A percentile compares a stretch with the other conserved stretches of the same genome.
Conservation (phyloP, 202 grass and related monocot genomes). For the Miscanthus sacchariflorus region DNA sequence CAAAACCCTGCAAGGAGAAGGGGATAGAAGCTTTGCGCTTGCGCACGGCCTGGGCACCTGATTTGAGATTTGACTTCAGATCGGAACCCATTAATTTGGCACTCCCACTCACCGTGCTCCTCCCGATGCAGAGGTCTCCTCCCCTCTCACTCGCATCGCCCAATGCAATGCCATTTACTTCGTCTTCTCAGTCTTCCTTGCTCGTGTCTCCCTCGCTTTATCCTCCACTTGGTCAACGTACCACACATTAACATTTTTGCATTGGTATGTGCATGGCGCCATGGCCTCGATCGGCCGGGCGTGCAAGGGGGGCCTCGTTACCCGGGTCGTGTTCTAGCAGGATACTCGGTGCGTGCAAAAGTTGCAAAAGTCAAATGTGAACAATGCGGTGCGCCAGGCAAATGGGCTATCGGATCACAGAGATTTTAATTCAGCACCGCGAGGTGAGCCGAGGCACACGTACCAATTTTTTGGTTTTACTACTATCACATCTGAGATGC, state of each 20-base stretch:
- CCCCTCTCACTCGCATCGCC: not conserved
- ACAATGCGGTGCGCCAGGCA: not conserved
- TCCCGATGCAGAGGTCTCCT: constrained; percentile 40
- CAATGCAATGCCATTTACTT: not conserved
- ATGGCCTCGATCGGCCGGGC: not conserved
- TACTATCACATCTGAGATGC: not conserved
- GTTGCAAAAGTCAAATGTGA: not conserved
- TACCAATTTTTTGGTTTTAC: not conserved
- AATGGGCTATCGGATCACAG: too few species aligned
- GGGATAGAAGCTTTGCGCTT: constrained; percentile 42
- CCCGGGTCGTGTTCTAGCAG: not conserved
- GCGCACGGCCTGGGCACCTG: not conserved
- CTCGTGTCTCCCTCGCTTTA: not conserved
- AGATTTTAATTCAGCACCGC: too few species aligned
- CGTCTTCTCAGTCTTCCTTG: not conserved
- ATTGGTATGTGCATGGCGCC: not conserved
- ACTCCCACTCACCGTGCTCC: not conserved
- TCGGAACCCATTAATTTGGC: constrained; percentile 35
- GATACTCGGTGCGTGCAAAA: not conserved
- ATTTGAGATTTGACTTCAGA: constrained; percentile 47
- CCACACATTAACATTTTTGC: not conserved
- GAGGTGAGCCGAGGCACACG: not conserved
- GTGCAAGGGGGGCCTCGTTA: too few species aligned
- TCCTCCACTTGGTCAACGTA: not conserved
- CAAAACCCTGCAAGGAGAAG: constrained; percentile 4